Conservation (phyloP, 1,139 yeast genomes). For the Zygoascus meyerae region DNA sequence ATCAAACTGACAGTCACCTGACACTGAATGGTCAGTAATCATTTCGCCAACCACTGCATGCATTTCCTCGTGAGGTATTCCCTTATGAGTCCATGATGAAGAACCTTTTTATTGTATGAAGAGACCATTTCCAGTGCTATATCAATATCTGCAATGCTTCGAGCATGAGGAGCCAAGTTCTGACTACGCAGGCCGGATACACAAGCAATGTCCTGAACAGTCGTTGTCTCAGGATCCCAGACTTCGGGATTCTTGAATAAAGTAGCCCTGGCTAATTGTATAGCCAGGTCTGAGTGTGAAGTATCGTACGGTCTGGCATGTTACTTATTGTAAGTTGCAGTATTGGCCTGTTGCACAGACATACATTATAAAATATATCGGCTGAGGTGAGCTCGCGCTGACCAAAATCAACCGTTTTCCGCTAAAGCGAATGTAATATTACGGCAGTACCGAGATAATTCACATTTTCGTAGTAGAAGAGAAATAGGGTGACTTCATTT, state of each 20-base stretch:
- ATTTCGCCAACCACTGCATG: conserved; percentile 20
- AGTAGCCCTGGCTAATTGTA: not conserved
- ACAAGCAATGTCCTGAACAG: conserved; percentile 30
- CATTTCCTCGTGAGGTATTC: conserved; percentile 21
- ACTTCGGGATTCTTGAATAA: conserved; percentile 9
- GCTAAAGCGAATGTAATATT: no score
- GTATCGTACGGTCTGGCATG: conserved; percentile 4
- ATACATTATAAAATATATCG: no score
- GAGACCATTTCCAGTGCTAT: conserved; percentile 27
- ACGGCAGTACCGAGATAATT: no score
- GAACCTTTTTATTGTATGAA: conserved; percentile 22
- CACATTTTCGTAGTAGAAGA: no score
- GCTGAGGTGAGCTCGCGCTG: no score
- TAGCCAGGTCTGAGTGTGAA: not conserved
- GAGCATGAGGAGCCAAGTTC: conserved; percentile 24
- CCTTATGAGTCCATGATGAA: conserved; percentile 27
- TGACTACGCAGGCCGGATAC: conserved; percentile 29
- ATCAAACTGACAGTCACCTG: conserved; percentile 20
- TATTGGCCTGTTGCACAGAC: conserved; percentile 4
- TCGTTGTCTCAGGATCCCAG: conserved; percentile 21
- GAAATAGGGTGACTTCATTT: no score
- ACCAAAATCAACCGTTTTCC: no score
- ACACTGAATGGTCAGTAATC: conserved; percentile 13
- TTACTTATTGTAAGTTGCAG: not conserved
- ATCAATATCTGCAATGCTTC: conserved; percentile 28